Percentiles rank a stretch among this genome's conserved stretches.
These are phyloP conservation scores for Lentinula raphanica DNA, from an alignment of 768 basidiomycete species.

Conservation along the genomic window DNA sequence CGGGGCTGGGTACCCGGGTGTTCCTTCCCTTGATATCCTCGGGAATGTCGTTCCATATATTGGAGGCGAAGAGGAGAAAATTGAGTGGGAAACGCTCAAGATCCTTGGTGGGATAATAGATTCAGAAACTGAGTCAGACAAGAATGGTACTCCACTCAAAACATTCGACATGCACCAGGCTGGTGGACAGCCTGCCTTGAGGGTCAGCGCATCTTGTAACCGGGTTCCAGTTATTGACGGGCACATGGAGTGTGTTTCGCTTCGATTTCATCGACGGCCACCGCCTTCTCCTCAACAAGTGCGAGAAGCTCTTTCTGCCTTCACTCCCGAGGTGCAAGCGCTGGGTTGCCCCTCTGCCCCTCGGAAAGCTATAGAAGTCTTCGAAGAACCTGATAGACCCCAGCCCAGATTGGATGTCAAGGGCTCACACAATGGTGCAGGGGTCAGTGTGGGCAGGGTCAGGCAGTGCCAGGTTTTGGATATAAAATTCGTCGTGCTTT, in stretches of 20 bases:
- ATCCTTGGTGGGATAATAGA: slow-evolving; percentile 81
- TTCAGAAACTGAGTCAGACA: slow-evolving; percentile 29
- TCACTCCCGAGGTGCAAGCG: slow-evolving; percentile 69
- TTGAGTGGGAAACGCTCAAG: slow-evolving; percentile 98
- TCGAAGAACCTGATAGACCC: slow-evolving; percentile 88
- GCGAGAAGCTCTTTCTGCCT: slow-evolving; percentile 70
- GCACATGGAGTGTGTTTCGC: slow-evolving; percentile 85
- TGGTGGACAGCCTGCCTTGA: slow-evolving; percentile 59
- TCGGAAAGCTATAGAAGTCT: slow-evolving; percentile 78
- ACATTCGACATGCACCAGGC: slow-evolving; percentile 76
- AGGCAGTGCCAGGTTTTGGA: slow-evolving; percentile 90
- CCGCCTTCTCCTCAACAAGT: slow-evolving; percentile 87
- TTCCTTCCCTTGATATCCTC: slow-evolving; percentile 82
- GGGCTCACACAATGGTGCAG: slow-evolving; percentile 85
- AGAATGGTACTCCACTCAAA: slow-evolving; percentile 32
- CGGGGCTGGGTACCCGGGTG: slow-evolving; percentile 96
- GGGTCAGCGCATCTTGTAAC: slow-evolving; percentile 88
- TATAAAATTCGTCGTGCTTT: slow-evolving; percentile 90
- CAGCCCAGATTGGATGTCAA: slow-evolving; percentile 86
- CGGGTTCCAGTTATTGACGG: slow-evolving; percentile 96
- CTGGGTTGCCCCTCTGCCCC: slow-evolving; percentile 84
- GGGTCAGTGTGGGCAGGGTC: slow-evolving; percentile 86
- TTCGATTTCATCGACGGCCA: slow-evolving; percentile 74
- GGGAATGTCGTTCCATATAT: slow-evolving; percentile 98
- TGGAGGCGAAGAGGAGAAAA: slow-evolving; percentile 92